Evolutionary conservation across 768 basidiomycete genomes (phyloP).

Genomic region (Filobasidium floriforme): DNA sequence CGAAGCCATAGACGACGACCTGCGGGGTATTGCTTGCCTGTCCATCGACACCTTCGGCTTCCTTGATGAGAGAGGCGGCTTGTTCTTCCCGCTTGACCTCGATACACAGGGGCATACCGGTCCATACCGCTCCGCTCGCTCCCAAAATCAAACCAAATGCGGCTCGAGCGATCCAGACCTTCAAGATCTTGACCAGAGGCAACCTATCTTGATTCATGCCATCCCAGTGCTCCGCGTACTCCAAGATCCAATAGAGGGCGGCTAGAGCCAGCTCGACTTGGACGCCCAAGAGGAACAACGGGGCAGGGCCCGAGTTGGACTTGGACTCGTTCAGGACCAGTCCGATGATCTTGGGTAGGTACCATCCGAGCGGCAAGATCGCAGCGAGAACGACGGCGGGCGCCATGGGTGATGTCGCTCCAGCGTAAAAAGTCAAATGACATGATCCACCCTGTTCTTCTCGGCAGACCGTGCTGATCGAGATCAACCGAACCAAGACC

Average conservation of each 20-base stretch:
- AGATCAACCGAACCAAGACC: constrained; percentile 64
- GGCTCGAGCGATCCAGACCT: constrained; percentile 60
- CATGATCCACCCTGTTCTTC: constrained; percentile 93
- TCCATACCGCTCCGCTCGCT: constrained; percentile 62
- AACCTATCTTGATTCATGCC: constrained; percentile 36
- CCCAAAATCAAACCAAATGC: constrained; percentile 48
- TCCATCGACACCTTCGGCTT: constrained; percentile 33
- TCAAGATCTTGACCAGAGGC: constrained; percentile 49
- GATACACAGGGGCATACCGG: constrained; percentile 64
- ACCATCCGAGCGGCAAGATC: constrained; percentile 55
- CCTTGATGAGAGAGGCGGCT: constrained; percentile 3
- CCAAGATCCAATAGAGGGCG: constrained; percentile 67
- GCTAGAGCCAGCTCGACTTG: constrained; percentile 57
- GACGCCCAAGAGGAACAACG: constrained; percentile 57
- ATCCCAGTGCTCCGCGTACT: constrained; percentile 61
- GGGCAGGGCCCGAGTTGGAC: constrained; percentile 67
- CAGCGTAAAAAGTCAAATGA: constrained; percentile 77
- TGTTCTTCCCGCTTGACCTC: constrained; percentile 50
- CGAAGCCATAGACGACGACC: constrained; percentile 64
- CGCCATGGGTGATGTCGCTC: constrained; percentile 61
- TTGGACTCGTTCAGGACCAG: constrained; percentile 58
- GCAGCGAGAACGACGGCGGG: constrained; percentile 56
- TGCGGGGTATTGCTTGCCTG: constrained; percentile 34
- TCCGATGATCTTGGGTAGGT: constrained; percentile 55
- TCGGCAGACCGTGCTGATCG: constrained; percentile 76